Percentiles rank a stretch among this genome's conserved stretches.
Evolutionary conservation across 164 flowering plant species (phyloP).

Genomic region (Tetrastigma voinierianum): DNA sequence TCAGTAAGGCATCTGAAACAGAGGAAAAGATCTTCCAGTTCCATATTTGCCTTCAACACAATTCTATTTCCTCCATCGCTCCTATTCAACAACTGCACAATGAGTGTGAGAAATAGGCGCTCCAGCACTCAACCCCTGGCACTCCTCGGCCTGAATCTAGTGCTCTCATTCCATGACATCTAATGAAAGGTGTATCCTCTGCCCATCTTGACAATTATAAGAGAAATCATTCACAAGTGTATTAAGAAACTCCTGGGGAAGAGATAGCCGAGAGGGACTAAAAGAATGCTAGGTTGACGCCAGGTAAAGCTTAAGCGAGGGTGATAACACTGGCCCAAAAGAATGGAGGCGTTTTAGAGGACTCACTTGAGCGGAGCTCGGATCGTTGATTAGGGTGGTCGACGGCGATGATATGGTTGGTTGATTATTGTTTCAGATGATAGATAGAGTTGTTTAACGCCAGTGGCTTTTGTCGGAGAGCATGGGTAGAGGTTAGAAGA

Average conservation of each 20-base stretch:
- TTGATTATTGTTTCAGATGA: no score
- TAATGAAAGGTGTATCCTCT: neutral
- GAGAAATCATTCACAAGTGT: neutral
- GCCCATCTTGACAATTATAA: constrained; percentile 1
- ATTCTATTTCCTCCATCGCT: neutral
- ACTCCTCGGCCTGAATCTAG: neutral
- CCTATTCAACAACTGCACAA: neutral
- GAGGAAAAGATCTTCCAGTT: neutral
- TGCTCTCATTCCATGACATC: neutral
- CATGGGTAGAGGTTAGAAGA: no score
- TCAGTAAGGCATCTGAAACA: constrained; percentile 2
- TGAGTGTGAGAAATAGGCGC: neutral
- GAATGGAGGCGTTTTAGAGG: no score
- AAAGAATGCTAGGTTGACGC: no score
- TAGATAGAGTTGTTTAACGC: no score
- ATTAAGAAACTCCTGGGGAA: neutral
- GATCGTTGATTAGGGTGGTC: no score
- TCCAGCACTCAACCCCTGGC: neutral
- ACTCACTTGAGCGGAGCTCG: no score
- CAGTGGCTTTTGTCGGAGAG: no score
- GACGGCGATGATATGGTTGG: no score
- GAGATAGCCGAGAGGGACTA: neutral
- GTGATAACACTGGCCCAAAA: no score
- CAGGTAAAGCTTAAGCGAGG: no score
- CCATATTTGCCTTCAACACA: no score